These are phyloP conservation scores for Geum urbanum DNA, from an alignment of 306 rosid genomes.

Conservation along the genomic window DNA sequence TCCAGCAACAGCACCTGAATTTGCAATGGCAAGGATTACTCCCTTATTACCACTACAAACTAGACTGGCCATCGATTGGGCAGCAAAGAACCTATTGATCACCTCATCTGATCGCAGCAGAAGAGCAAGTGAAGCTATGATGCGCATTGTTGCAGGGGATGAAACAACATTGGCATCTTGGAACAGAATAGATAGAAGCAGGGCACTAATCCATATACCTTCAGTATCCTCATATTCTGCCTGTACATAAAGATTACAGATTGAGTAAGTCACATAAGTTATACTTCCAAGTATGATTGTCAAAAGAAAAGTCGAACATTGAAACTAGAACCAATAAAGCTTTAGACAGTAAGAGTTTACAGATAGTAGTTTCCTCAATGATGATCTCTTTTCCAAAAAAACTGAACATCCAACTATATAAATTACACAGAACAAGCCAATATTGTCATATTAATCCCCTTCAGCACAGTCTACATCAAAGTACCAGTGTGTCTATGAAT, in stretches of 20 bases:
- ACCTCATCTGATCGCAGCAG: slow-evolving; percentile 80
- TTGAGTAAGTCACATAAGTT: slow-evolving; percentile 34
- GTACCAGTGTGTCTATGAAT: too few species aligned
- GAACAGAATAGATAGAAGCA: slow-evolving; percentile 79
- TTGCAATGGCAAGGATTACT: slow-evolving; percentile 75
- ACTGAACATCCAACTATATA: too few species aligned
- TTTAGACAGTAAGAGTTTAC: background rate
- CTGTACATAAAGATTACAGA: slow-evolving; percentile 41
- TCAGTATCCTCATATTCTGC: slow-evolving; percentile 80
- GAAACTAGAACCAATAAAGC: background rate
- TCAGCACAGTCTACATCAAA: background rate
- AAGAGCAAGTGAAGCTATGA: slow-evolving; percentile 75
- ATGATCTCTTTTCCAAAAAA: background rate
- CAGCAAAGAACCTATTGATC: slow-evolving; percentile 82
- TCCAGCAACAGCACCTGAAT: slow-evolving; percentile 90
- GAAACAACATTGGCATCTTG: slow-evolving; percentile 62
- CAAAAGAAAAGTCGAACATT: background rate
- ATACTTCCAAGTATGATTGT: background rate
- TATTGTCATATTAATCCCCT: background rate
- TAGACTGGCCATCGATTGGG: slow-evolving; percentile 94
- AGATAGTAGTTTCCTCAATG: background rate
- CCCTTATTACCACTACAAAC: slow-evolving; percentile 71
- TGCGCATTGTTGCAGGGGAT: slow-evolving; percentile 60
- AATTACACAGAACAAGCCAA: background rate
- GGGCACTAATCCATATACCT: slow-evolving; percentile 85